phyloP scores from a whole-genome alignment of 768 basidiomycete species.

The Phaeolepiota aurea region DNA sequence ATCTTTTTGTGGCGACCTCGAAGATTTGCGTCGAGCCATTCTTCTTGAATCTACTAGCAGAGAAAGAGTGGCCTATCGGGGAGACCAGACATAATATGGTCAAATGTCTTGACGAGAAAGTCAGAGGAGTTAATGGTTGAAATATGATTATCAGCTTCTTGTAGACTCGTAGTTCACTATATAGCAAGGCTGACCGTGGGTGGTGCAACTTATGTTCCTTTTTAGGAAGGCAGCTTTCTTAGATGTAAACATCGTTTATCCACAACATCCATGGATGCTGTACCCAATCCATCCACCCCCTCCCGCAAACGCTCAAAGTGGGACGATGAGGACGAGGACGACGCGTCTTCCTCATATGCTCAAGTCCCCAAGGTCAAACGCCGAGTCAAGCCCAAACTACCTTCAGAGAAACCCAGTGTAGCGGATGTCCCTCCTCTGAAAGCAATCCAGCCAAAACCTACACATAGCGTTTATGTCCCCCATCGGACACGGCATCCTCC shows the following conservation, averaged over 20 bases:
- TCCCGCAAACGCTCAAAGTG: slow-evolving; percentile 75
- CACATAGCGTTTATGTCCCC: slow-evolving; percentile 67
- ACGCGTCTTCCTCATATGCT: slow-evolving; percentile 20
- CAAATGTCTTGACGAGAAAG: slow-evolving; percentile 58
- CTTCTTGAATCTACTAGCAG: slow-evolving; percentile 17
- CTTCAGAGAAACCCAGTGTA: slow-evolving; percentile 10
- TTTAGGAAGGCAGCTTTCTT: neutral
- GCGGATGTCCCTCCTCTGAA: slow-evolving; percentile 6
- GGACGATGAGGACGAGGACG: slow-evolving; percentile 41
- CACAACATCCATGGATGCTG: slow-evolving; percentile 22
- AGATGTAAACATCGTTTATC: slow-evolving; percentile 3
- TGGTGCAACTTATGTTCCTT: no score
- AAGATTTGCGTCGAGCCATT: slow-evolving; percentile 67
- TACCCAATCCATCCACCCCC: slow-evolving; percentile 37
- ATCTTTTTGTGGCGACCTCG: slow-evolving; percentile 68
- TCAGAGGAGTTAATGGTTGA: slow-evolving; percentile 21
- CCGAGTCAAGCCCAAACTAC: slow-evolving; percentile 36
- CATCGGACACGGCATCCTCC: slow-evolving; percentile 70
- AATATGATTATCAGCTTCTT: neutral
- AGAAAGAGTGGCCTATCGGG: slow-evolving; percentile 37
- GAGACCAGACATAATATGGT: slow-evolving; percentile 45
- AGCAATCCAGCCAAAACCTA: slow-evolving; percentile 11
- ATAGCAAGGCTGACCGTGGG: neutral
- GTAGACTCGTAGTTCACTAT: neutral
- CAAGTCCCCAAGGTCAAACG: slow-evolving; percentile 28